Base-by-base conservation (phyloP, 345 rosid genomes). In the Euphorbia peplus region DNA sequence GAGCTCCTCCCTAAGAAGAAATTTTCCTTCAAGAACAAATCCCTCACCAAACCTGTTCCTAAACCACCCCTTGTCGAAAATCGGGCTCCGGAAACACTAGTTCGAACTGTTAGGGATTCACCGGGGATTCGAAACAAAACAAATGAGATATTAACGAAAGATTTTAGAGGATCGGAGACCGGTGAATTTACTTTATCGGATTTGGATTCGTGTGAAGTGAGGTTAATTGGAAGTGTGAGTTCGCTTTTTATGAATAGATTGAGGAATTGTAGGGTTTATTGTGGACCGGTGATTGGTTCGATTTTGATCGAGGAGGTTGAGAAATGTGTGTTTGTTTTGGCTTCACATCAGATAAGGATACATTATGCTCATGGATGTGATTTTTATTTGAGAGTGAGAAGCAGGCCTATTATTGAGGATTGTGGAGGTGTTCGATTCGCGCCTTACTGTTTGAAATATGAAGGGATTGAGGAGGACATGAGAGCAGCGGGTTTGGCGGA, bases 331-430 rank as follows among this genome's bases (percentile, higher is more conserved):
- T 78, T 91, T 35, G 84, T 86, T 22, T 61, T 89, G 75, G 92
- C 95, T 2, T 87, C 98, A 14, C 98, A 91, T 84, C 96, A 91
- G 86, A 89, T 91, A 28, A 73, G 97, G 73, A 83, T 93, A 57
- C 98, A 93, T 79, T 66, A 64, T 41, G 95, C 88, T 0, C 86
- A 52, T 53, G 72, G 59, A 25, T 73, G 89, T 68, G 90, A 87
- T 77, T 93, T 93, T 70, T 91, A 89, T 79, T 37, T 91, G 75
- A 83, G 96, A 70, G 92, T 84, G 63, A 87, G 96, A 79, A 93
- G 97, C 59, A 80, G 92, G 75, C 98, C 96, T 3, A 88, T 93
- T 46, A 75, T 89, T n/a, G 97, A 90, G 83, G 96, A 93, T 60
- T 79, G 93, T 61, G 61, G 67, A 1, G 85, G 78, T 15, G 85